Evolutionary conservation across 495 filamentous ascomycete species (phyloP).

Genomic region (Tuber umbilicatum): DNA sequence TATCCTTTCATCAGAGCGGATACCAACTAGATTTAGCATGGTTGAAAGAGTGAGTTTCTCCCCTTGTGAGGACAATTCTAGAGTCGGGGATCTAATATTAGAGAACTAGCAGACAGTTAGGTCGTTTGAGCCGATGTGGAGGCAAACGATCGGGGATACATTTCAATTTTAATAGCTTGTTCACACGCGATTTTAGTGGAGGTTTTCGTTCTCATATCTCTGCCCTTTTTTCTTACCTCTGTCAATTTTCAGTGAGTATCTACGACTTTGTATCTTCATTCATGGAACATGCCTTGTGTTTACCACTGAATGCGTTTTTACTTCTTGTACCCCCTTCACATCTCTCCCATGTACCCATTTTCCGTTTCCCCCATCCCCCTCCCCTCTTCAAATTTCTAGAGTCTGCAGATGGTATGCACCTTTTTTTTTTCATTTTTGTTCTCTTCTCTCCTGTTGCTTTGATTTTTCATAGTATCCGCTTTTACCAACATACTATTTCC

Average conservation of each 20-base stretch:
- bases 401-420: not conserved
- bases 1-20: not conserved
- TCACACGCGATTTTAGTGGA: not conserved
- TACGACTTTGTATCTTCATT: not conserved
- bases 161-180: not conserved
- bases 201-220: not conserved
- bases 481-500: no score
- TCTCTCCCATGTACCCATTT: not conserved
- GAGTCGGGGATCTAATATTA: not conserved
- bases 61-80: not conserved
- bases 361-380: not conserved
- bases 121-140: not conserved
- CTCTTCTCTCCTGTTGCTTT: no score
- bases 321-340: not conserved
- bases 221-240: not conserved
- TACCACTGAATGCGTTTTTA: not conserved
- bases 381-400: not conserved
- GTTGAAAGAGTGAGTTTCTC: not conserved
- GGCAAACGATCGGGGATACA: not conserved
- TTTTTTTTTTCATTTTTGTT: not conserved
- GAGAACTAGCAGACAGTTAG: not conserved
- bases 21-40: not conserved
- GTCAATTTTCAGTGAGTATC: not conserved
- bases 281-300: not conserved
- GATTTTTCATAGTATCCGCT: no score